Percentiles rank a stretch among this genome's conserved stretches.
Conservation (phyloP, 2,329 filamentous ascomycete species). For the Diaporthe velutina region DNA sequence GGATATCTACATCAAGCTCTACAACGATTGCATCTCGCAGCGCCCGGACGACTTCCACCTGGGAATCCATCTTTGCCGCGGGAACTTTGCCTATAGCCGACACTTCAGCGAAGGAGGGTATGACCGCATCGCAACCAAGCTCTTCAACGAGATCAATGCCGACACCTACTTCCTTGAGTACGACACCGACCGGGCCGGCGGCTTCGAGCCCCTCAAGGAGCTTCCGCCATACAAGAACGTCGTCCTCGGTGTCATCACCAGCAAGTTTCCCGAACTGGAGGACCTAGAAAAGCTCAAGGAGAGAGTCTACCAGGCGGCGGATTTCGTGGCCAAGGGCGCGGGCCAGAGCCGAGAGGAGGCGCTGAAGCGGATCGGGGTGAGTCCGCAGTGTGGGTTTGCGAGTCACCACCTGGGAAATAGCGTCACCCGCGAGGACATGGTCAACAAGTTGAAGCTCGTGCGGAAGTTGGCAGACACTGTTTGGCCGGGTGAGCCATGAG, state of each 20-base stretch:
- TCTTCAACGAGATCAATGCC: constrained; percentile 66
- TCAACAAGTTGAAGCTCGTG: constrained; percentile 77
- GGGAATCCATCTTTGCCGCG: constrained; percentile 76
- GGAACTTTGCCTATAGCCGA: constrained; percentile 73
- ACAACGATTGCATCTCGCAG: constrained; percentile 76
- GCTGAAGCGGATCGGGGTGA: constrained; percentile 74
- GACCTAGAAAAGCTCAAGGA: constrained; percentile 66
- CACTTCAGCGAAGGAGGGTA: constrained; percentile 76
- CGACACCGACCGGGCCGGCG: constrained; percentile 67
- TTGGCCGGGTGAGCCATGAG: constrained; percentile 60
- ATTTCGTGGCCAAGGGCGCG: constrained; percentile 75
- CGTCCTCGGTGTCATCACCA: constrained; percentile 71
- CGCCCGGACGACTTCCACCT: constrained; percentile 76
- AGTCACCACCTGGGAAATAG: constrained; percentile 77
- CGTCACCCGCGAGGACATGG: constrained; percentile 76
- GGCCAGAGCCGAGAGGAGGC: constrained; percentile 73
- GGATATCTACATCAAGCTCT: constrained; percentile 78
- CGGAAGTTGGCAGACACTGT: constrained; percentile 75
- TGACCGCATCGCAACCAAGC: constrained; percentile 71
- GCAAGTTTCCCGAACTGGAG: constrained; percentile 70
- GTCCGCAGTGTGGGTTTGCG: constrained; percentile 79
- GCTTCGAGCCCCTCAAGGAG: constrained; percentile 71
- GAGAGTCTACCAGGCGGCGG: constrained; percentile 69
- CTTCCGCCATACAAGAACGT: constrained; percentile 73
- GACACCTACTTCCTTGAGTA: constrained; percentile 67